phyloP scores from a whole-genome alignment of 108 stramenopile species.

The Fistulifera pelliculosa region DNA sequence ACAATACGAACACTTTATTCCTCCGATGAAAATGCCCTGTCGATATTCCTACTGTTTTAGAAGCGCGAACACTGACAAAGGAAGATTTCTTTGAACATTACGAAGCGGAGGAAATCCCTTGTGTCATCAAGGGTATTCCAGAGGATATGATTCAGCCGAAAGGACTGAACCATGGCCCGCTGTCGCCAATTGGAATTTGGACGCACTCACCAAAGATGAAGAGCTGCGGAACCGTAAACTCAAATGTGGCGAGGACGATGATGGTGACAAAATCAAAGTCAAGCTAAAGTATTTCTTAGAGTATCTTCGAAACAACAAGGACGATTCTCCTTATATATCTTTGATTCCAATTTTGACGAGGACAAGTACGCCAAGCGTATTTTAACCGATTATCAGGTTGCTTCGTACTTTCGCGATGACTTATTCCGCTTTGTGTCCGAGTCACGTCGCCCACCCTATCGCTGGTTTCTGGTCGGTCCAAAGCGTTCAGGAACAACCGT shows the following conservation, averaged over 20 bases:
- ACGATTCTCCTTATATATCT: slow-evolving; percentile 98
- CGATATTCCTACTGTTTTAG: slow-evolving; percentile 46
- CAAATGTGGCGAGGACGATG: slow-evolving; percentile 98
- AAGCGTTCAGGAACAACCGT: slow-evolving; percentile 86
- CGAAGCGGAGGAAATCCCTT: slow-evolving; percentile 50
- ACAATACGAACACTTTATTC: slow-evolving; percentile 15
- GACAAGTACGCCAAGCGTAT: slow-evolving; percentile 51
- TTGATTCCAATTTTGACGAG: slow-evolving; percentile 90
- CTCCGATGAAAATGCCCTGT: slow-evolving; percentile 5
- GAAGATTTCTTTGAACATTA: slow-evolving; percentile 52
- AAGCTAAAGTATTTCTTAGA: slow-evolving; percentile 84
- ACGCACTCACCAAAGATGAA: slow-evolving; percentile 33
- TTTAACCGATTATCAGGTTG: slow-evolving; percentile 68
- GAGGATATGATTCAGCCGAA: slow-evolving; percentile 39
- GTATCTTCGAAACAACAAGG: slow-evolving; percentile 70
- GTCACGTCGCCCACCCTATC: slow-evolving; percentile 91
- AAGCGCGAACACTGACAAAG: slow-evolving; percentile 32
- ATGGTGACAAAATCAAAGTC: slow-evolving; percentile 85
- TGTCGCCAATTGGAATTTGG: slow-evolving; percentile 43
- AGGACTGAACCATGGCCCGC: slow-evolving; percentile 52
- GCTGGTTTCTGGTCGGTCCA: slow-evolving; percentile 92
- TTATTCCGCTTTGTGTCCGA: slow-evolving; percentile 89
- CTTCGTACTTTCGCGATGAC: slow-evolving; percentile 90
- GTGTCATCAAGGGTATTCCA: slow-evolving; percentile 61
- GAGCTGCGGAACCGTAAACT: slow-evolving; percentile 42